Evolutionary conservation across 2,329 filamentous ascomycete genomes (phyloP).

Genomic region (Ophiocordyceps camponoti-rufipedis): DNA sequence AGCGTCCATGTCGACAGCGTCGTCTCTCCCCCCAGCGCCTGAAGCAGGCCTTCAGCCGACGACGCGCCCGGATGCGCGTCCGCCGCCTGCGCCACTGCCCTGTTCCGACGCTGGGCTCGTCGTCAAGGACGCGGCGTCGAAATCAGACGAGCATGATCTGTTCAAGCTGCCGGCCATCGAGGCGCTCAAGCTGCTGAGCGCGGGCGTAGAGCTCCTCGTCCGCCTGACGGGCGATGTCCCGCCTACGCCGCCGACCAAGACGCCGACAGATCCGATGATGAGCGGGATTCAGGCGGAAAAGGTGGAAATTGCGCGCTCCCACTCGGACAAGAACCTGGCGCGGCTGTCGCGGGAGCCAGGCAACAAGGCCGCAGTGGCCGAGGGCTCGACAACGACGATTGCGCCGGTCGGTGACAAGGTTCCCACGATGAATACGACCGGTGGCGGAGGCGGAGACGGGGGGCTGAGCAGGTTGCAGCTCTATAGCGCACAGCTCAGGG

Average conservation of each 20-base stretch:
- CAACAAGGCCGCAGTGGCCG: slow-evolving; percentile 9
- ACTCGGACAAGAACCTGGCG: slow-evolving; percentile 34
- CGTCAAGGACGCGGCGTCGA: slow-evolving; percentile 7
- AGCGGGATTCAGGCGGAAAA: slow-evolving; percentile 44
- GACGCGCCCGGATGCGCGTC: neutral
- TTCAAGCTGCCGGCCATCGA: slow-evolving; percentile 53
- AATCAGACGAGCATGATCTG: slow-evolving; percentile 39
- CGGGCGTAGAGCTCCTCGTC: slow-evolving; percentile 52
- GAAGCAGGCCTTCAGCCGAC: neutral
- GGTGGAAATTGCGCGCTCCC: slow-evolving; percentile 37
- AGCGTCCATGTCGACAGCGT: neutral
- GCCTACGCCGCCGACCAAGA: slow-evolving; percentile 54
- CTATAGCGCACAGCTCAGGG: slow-evolving; percentile 10
- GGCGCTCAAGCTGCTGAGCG: slow-evolving; percentile 64
- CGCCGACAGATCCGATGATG: slow-evolving; percentile 47
- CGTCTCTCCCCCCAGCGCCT: neutral
- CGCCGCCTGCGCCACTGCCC: slow-evolving; percentile 22
- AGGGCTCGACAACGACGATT: neutral
- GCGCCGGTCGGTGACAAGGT: neutral
- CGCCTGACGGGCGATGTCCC: slow-evolving; percentile 61
- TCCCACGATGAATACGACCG: neutral
- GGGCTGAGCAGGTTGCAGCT: slow-evolving; percentile 7
- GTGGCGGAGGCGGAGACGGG: neutral
- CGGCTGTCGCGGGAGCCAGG: slow-evolving; percentile 20
- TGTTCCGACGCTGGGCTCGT: slow-evolving; percentile 18